These are phyloP conservation scores for Metschnikowia proteae DNA, from an alignment of 805 yeast species.

Conservation along the genomic window DNA sequence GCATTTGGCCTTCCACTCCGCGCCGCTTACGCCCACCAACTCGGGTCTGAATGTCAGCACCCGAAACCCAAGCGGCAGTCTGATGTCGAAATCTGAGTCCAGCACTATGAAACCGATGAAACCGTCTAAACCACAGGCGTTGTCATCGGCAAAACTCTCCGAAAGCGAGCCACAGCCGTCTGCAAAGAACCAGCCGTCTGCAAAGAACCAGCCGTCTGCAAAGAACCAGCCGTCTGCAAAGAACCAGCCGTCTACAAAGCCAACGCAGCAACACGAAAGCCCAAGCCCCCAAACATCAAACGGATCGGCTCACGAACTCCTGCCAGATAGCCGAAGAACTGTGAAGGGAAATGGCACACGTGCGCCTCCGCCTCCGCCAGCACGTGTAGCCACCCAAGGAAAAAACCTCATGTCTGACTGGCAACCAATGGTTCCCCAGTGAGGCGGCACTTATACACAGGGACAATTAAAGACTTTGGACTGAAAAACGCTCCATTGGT, in stretches of 20 bases:
- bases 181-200: background rate
- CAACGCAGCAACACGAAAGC: background rate
- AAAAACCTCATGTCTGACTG: conserved; percentile 40
- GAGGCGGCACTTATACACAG: background rate
- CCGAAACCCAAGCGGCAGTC: background rate
- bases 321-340: background rate
- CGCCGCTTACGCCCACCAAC: conserved; percentile 38
- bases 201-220: too few species aligned
- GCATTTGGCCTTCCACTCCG: conserved; percentile 31
- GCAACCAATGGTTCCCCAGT: conserved; percentile 51
- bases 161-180: conserved; percentile 2
- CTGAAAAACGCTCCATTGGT: too few species aligned
- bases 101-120: conserved; percentile 18
- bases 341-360: background rate
- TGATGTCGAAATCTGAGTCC: conserved; percentile 11
- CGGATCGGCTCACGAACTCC: too few species aligned
- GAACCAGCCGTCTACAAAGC: too few species aligned
- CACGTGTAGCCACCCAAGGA: conserved; percentile 9
- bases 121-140: conserved; percentile 16
- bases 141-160: conserved; percentile 12
- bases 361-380: conserved; percentile 16
- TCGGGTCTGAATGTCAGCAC: conserved; percentile 15
- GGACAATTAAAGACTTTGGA: too few species aligned
- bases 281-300: background rate
- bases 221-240: too few species aligned